phyloP scores from a whole-genome alignment of 139 green algal genomes.

The Picochlorum sp. region DNA sequence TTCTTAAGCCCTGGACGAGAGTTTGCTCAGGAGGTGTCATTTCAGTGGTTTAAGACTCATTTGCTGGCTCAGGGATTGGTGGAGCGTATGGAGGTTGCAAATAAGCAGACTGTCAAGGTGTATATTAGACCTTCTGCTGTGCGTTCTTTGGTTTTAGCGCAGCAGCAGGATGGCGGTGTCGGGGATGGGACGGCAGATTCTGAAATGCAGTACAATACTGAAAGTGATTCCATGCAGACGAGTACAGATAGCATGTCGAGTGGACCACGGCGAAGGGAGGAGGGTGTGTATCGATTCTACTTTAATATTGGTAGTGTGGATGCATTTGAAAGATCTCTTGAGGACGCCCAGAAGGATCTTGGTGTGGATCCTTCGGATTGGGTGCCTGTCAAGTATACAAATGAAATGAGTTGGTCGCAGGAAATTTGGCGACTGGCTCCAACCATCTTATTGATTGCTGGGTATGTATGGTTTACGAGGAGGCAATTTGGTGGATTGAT shows the following conservation, averaged over 20 bases:
- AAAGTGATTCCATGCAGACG: background rate
- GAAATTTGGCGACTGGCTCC: conserved; percentile 72
- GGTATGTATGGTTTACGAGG: conserved; percentile 80
- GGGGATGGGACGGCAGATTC: background rate
- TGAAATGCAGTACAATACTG: background rate
- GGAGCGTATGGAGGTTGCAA: conserved; percentile 85
- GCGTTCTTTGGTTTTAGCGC: background rate
- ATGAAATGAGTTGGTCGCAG: conserved; percentile 57
- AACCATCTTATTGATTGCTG: conserved; percentile 86
- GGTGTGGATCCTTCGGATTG: conserved; percentile 26
- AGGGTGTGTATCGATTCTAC: conserved; percentile 60
- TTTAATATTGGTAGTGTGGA: conserved; percentile 97
- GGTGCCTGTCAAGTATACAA: conserved; percentile 69
- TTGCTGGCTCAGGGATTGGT: conserved; percentile 76
- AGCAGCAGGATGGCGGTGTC: background rate
- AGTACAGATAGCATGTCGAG: background rate
- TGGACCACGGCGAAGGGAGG: background rate
- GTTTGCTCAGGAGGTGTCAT: conserved; percentile 74
- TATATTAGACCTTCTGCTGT: conserved; percentile 15
- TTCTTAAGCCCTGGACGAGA: conserved; percentile 21
- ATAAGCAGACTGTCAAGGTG: conserved; percentile 81
- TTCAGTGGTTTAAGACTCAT: conserved; percentile 80
- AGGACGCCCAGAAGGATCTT: conserved; percentile 76
- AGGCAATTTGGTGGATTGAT: conserved; percentile 53
- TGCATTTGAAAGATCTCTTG: conserved; percentile 92